Percentiles rank a stretch among this genome's conserved stretches.
Conservation (phyloP, 768 basidiomycete genomes). For the Tulasnella sp. region DNA sequence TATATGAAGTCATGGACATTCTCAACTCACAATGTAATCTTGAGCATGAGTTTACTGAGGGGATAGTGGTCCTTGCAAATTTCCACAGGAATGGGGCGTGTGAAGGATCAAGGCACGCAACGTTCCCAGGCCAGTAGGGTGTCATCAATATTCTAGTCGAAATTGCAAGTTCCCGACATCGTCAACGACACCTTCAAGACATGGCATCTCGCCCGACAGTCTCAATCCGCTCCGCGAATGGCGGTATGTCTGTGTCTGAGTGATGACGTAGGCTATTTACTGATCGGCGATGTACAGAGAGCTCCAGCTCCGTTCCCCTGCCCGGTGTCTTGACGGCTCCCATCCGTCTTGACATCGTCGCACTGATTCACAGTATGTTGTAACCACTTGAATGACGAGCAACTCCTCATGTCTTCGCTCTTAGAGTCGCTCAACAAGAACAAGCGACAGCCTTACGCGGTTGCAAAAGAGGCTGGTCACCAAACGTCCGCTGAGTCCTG, state of each 20-base stretch:
- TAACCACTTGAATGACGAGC: not conserved
- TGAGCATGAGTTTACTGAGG: not conserved
- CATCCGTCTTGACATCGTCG: slow-evolving; percentile 96
- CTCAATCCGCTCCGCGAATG: slow-evolving; percentile 61
- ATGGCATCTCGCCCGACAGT: slow-evolving; percentile 95
- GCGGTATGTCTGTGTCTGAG: slow-evolving; percentile 38
- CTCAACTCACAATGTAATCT: not conserved
- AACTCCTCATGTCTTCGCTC: not conserved
- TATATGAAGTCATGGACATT: not conserved
- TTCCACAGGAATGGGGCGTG: not conserved
- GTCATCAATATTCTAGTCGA: slow-evolving; percentile 7
- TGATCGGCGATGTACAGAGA: slow-evolving; percentile 38
- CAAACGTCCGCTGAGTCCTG: slow-evolving; percentile 98
- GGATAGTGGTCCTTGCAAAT: not conserved
- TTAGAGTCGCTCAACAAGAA: slow-evolving; percentile 96
- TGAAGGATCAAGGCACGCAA: not conserved
- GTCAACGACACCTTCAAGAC: slow-evolving; percentile 10
- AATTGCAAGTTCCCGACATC: not conserved
- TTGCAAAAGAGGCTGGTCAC: slow-evolving; percentile 96
- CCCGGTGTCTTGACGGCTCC: slow-evolving; percentile 96
- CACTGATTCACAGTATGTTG: slow-evolving; percentile 94
- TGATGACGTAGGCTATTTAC: not conserved
- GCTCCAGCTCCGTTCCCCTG: slow-evolving; percentile 79
- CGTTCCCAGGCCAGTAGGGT: not conserved
- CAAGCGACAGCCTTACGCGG: slow-evolving; percentile 92